phyloP scores from a whole-genome alignment of 2,329 filamentous ascomycete species.

The Akanthomyces dipterigenus region DNA sequence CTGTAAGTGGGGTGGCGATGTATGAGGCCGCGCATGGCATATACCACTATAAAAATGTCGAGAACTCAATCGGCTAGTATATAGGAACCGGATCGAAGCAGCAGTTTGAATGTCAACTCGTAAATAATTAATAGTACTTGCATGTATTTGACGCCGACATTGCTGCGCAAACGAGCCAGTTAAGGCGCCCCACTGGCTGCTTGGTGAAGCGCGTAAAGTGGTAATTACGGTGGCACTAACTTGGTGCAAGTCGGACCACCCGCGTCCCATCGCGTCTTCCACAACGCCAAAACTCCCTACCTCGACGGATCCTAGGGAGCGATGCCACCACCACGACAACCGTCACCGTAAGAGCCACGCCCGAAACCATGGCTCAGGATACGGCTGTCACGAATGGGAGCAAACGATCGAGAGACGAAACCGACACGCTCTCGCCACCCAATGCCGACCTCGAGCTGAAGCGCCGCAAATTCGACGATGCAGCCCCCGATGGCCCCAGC shows the following conservation, averaged over 20 bases:
- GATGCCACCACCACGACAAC: not conserved
- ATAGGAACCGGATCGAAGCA: too few relatives aligned
- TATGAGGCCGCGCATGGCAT: not conserved
- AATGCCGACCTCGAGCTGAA: constrained; percentile 4
- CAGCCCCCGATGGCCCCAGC: not conserved
- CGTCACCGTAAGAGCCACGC: not conserved
- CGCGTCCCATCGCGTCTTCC: constrained; percentile 10
- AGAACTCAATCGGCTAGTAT: too few relatives aligned
- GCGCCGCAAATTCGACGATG: not conserved
- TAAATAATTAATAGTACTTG: too few relatives aligned
- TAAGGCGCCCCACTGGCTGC: not conserved
- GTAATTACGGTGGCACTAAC: not conserved
- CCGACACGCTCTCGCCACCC: constrained; percentile 5
- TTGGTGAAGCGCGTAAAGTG: constrained; percentile 3
- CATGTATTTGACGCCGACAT: too few relatives aligned
- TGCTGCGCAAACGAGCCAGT: too few relatives aligned
- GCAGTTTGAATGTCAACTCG: too few relatives aligned
- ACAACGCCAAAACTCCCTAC: not conserved
- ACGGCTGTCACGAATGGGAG: not conserved
- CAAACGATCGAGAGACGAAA: constrained; percentile 7
- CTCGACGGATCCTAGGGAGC: not conserved
- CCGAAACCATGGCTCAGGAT: not conserved
- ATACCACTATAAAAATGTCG: too few relatives aligned
- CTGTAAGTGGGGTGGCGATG: not conserved
- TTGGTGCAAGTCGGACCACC: not conserved